These are phyloP conservation scores for Strobilomyces dryophilus DNA, from an alignment of 768 basidiomycete species.

Conservation along the genomic window DNA sequence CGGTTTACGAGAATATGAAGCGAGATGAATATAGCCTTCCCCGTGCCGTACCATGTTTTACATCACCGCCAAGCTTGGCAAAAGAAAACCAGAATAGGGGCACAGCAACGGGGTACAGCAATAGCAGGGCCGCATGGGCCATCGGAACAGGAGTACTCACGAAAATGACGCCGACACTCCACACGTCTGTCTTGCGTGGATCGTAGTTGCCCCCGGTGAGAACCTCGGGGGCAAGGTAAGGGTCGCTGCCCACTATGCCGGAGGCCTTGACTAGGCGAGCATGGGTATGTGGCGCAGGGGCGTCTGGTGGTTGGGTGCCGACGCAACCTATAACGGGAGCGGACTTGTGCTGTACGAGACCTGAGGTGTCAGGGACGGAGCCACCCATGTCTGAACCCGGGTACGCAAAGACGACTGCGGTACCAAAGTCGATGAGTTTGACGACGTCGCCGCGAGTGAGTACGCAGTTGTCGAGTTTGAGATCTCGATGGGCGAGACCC, in stretches of 20 bases:
- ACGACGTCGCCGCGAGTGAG: conserved; percentile 94
- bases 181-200: conserved; percentile 96
- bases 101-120: not conserved
- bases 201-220: conserved; percentile 79
- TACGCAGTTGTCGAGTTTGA: conserved; percentile 99
- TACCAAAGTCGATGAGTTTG: conserved; percentile 99
- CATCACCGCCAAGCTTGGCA: not conserved
- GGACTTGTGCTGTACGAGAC: not conserved
- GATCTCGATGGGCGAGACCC: conserved; percentile 96
- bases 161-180: conserved; percentile 98
- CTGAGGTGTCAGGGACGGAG: conserved; percentile 24
- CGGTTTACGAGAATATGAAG: conserved; percentile 3
- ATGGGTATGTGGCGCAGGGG: conserved; percentile 38
- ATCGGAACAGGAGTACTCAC: conserved; percentile 38
- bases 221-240: conserved; percentile 97
- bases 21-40: conserved; percentile 2
- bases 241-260: conserved; percentile 95
- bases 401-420: conserved; percentile 99
- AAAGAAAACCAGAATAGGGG: not conserved
- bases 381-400: conserved; percentile 73
- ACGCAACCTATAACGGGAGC: conserved; percentile 18
- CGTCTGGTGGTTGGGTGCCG: conserved; percentile 18
- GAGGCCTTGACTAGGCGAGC: conserved; percentile 55
- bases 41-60: conserved; percentile 1
- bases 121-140: not conserved